A percentile compares a stretch with the other conserved stretches of the same genome.
phyloP scores from a whole-genome alignment of 306 rosid species.

The Biancaea sappan region DNA sequence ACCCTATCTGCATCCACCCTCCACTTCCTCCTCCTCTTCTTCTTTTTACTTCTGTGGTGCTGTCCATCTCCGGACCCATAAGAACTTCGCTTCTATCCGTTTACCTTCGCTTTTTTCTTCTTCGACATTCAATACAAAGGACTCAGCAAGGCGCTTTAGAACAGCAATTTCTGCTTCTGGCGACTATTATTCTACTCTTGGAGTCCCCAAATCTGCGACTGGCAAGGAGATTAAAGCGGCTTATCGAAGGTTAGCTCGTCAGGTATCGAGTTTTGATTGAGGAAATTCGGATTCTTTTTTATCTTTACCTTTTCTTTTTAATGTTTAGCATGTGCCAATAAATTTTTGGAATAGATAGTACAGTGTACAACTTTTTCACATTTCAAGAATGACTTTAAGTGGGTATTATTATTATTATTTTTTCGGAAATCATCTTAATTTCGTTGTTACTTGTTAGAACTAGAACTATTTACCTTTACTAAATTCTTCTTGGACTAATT shows the following conservation, averaged over 20 bases:
- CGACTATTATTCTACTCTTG: conserved; percentile 89
- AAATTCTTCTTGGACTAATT: conserved; percentile 33
- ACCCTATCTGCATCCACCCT: conserved; percentile 48
- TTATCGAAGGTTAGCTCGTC: conserved; percentile 93
- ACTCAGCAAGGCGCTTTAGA: conserved; percentile 50
- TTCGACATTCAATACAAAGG: conserved; percentile 32
- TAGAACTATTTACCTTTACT: not conserved
- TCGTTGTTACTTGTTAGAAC: conserved; percentile 5
- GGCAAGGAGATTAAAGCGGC: conserved; percentile 90
- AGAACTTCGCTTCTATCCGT: conserved; percentile 47
- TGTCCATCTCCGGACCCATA: conserved; percentile 50
- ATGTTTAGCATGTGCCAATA: not conserved
- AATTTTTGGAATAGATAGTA: not conserved
- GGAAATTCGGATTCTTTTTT: not conserved
- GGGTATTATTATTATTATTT: no score
- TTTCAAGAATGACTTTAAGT: conserved; percentile 8
- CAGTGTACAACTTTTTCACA: not conserved
- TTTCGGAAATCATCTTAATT: not conserved
- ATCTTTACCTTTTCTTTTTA: not conserved
- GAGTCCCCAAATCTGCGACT: conserved; percentile 77
- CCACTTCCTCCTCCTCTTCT: not conserved
- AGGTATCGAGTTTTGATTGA: conserved; percentile 57
- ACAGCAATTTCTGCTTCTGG: conserved; percentile 68
- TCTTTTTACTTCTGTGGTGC: conserved; percentile 44
- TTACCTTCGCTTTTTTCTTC: conserved; percentile 27